Conservation (phyloP, 2,329 filamentous ascomycete species). For the Scytalidium lignicola region DNA sequence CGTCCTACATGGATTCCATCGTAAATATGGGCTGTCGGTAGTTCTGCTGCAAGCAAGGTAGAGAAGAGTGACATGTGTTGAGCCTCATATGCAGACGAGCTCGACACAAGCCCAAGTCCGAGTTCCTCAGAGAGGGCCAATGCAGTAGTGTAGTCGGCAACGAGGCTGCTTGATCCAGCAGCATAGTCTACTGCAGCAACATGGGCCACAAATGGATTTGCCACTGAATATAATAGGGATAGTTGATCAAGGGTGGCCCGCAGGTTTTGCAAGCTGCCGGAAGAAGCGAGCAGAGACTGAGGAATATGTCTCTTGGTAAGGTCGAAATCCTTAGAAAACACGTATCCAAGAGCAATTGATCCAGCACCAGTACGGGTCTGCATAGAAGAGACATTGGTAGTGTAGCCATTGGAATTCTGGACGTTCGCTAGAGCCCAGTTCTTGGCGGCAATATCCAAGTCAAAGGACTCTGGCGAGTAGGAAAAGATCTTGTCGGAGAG, state of each 20-base stretch:
- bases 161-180: slow-evolving; percentile 62
- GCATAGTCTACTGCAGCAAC: slow-evolving; percentile 86
- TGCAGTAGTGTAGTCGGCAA: slow-evolving; percentile 80
- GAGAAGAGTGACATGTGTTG: slow-evolving; percentile 95
- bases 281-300: slow-evolving; percentile 84
- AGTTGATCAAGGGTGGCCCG: slow-evolving; percentile 86
- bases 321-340: slow-evolving; percentile 97
- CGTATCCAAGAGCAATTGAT: slow-evolving; percentile 87
- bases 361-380: slow-evolving; percentile 88
- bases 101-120: slow-evolving; percentile 79
- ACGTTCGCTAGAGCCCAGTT: slow-evolving; percentile 67
- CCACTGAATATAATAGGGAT: slow-evolving; percentile 82
- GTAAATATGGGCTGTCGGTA: slow-evolving; percentile 84
- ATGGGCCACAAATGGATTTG: slow-evolving; percentile 89
- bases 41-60: slow-evolving; percentile 69
- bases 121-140: slow-evolving; percentile 83
- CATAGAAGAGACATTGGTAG: slow-evolving; percentile 71
- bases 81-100: slow-evolving; percentile 80
- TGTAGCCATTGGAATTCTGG: slow-evolving; percentile 76
- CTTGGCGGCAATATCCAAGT: slow-evolving; percentile 78
- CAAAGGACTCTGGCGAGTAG: slow-evolving; percentile 90
- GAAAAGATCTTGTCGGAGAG: slow-evolving; percentile 97
- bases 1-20: slow-evolving; percentile 79
- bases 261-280: slow-evolving; percentile 74
- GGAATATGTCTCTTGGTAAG: slow-evolving; percentile 85